Percentiles rank a stretch among this genome's conserved stretches.
These are phyloP conservation scores for Fusarium sp. DNA, from an alignment of 2,329 filamentous ascomycete genomes.

Conservation along the genomic window DNA sequence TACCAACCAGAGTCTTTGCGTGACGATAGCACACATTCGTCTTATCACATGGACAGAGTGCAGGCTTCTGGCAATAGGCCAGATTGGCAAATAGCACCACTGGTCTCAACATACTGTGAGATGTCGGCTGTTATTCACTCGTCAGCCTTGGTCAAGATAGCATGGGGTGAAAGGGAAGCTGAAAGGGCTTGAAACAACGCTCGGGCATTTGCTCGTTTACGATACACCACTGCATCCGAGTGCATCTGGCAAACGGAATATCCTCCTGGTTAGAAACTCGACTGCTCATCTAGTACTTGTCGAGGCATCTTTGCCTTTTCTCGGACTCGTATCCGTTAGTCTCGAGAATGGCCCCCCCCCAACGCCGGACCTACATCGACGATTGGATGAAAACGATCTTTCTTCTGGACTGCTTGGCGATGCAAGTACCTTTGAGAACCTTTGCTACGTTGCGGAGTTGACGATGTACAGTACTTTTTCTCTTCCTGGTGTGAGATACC, in stretches of 20 bases:
- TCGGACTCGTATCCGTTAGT: slow-evolving; percentile 1
- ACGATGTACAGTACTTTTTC: slow-evolving; percentile 35
- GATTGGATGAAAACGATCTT: slow-evolving; percentile 6
- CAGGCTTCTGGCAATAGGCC: background rate
- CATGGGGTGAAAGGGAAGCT: slow-evolving; percentile 8
- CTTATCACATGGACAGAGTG: slow-evolving; percentile 36
- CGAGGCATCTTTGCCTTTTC: slow-evolving; percentile 19
- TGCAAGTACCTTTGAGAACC: slow-evolving; percentile 30
- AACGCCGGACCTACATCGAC: slow-evolving; percentile 10
- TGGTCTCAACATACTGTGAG: background rate
- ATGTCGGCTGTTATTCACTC: slow-evolving; percentile 17
- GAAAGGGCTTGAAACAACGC: background rate
- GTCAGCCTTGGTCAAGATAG: slow-evolving; percentile 29
- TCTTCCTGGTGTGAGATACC: slow-evolving; percentile 30
- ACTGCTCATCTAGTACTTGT: slow-evolving; percentile 8
- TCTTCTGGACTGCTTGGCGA: slow-evolving; percentile 14
- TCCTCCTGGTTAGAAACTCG: slow-evolving; percentile 16
- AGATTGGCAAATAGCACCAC: background rate
- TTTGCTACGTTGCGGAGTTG: slow-evolving; percentile 12
- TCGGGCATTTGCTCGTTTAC: slow-evolving; percentile 16
- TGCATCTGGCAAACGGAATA: slow-evolving; percentile 11
- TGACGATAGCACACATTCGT: slow-evolving; percentile 40
- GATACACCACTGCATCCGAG: slow-evolving; percentile 12
- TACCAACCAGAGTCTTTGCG: slow-evolving; percentile 42
- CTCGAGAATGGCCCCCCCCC: background rate